Conservation (phyloP, 2,329 filamentous ascomycete species). For the Zalaria obscura region DNA sequence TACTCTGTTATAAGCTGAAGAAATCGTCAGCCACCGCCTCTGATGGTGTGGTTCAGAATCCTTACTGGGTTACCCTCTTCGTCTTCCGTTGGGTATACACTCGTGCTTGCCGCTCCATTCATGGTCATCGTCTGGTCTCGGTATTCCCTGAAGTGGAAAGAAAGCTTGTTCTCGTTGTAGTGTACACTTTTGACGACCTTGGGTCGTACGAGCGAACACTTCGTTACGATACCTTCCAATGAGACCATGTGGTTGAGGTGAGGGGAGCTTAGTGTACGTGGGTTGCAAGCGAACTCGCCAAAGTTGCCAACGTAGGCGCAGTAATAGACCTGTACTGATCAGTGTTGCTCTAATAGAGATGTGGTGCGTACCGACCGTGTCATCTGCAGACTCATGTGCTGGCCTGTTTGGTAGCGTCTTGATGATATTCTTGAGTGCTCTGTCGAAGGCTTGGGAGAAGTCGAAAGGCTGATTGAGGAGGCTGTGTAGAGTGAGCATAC, state of each 20-base stretch:
- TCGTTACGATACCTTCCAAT: slow-evolving; percentile 91
- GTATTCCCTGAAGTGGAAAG: slow-evolving; percentile 83
- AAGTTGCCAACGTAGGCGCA: slow-evolving; percentile 97
- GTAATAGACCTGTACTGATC: slow-evolving; percentile 49
- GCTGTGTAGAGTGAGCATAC: slow-evolving; percentile 24
- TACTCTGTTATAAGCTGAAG: slow-evolving; percentile 73
- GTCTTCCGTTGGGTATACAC: slow-evolving; percentile 88
- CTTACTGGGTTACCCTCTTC: slow-evolving; percentile 71
- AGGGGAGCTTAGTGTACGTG: slow-evolving; percentile 74
- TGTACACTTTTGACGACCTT: slow-evolving; percentile 99
- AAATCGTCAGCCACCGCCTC: too few relatives aligned
- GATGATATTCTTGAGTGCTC: slow-evolving; percentile 78
- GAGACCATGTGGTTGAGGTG: slow-evolving; percentile 96
- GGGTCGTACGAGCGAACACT: slow-evolving; percentile 85
- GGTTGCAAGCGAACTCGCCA: slow-evolving; percentile 87
- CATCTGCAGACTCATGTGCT: slow-evolving; percentile 59
- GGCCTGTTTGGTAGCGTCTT: slow-evolving; percentile 63
- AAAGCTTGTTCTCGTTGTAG: slow-evolving; percentile 75
- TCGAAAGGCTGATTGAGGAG: slow-evolving; percentile 81
- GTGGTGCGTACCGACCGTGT: slow-evolving; percentile 40
- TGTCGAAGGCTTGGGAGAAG: slow-evolving; percentile 75
- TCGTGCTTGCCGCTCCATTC: slow-evolving; percentile 73
- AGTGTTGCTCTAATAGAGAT: not conserved
- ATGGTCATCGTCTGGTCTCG: slow-evolving; percentile 92
- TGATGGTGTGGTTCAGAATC: not conserved